Evolutionary conservation across 1,284 basidiomycete genomes (phyloP).

Genomic region (Moniliophthora roreri): DNA sequence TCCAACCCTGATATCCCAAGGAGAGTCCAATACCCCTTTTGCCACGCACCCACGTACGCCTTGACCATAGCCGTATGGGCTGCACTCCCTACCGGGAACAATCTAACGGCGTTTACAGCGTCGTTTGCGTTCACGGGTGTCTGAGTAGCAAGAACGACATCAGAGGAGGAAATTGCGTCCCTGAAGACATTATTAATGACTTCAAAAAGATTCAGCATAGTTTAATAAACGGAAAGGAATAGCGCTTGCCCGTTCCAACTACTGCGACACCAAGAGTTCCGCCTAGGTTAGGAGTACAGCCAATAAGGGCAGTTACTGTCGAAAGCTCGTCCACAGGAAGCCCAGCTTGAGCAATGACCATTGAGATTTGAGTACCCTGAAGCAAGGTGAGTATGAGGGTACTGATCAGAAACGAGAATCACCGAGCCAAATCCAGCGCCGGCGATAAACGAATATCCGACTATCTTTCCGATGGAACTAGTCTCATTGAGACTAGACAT

Average conservation of each 20-base stretch:
- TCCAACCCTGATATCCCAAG: slow-evolving; percentile 15
- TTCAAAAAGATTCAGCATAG: not conserved
- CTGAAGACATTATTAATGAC: slow-evolving; percentile 18
- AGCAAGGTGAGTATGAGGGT: not conserved
- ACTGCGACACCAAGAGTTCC: slow-evolving; percentile 33
- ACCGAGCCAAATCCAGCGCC: slow-evolving; percentile 30
- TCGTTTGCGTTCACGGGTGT: slow-evolving; percentile 7
- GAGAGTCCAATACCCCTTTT: slow-evolving; percentile 13
- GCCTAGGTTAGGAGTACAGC: slow-evolving; percentile 29
- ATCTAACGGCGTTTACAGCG: slow-evolving; percentile 9
- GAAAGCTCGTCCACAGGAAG: slow-evolving; percentile 27
- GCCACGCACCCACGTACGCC: slow-evolving; percentile 17
- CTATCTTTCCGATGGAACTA: slow-evolving; percentile 18
- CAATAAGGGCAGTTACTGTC: slow-evolving; percentile 31
- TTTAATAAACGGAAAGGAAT: not conserved
- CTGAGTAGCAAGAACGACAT: not conserved
- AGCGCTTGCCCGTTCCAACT: slow-evolving; percentile 27
- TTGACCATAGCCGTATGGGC: slow-evolving; percentile 5
- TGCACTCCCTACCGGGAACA: slow-evolving; percentile 5
- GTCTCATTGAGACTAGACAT: slow-evolving; percentile 2
- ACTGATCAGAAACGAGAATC: slow-evolving; percentile 4
- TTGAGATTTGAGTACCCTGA: slow-evolving; percentile 27
- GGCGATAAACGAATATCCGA: slow-evolving; percentile 29
- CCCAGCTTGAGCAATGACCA: slow-evolving; percentile 31
- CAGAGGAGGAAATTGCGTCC: slow-evolving; percentile 1